These are phyloP conservation scores for Neonectria ditissima DNA, from an alignment of 2,329 filamentous ascomycete species.

Conservation along the genomic window DNA sequence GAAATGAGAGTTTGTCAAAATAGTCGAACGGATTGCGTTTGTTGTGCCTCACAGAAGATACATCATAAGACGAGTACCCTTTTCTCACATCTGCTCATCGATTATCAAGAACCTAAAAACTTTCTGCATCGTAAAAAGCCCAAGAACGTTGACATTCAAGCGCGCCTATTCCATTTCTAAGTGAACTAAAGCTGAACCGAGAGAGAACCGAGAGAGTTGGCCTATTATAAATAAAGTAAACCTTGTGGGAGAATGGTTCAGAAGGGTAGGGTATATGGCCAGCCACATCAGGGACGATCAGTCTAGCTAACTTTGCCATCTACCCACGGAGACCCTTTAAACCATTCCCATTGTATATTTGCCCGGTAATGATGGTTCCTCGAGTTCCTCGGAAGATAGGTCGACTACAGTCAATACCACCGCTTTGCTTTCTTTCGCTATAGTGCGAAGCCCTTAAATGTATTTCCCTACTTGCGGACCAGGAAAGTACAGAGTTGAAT, in stretches of 20 bases:
- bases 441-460: background rate
- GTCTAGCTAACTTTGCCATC: background rate
- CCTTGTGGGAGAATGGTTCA: background rate
- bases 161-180: background rate
- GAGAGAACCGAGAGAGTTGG: no score
- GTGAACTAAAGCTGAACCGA: no score
- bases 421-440: no score
- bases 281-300: background rate
- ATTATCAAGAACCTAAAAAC: background rate
- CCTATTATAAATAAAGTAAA: background rate
- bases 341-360: background rate
- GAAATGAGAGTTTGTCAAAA: no score
- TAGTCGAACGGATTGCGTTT: no score
- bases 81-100: no score
- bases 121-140: background rate
- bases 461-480: background rate
- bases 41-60: no score
- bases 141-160: background rate
- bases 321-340: background rate
- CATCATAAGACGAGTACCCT: no score
- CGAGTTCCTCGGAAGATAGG: background rate
- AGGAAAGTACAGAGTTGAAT: background rate
- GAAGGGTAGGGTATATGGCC: background rate
- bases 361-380: background rate
- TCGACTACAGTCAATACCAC: background rate